Evolutionary conservation across 2,329 filamentous ascomycete genomes (phyloP), one percentile per base, ranked within the genome.

Genomic region (Sporothrix humicola): DNA sequence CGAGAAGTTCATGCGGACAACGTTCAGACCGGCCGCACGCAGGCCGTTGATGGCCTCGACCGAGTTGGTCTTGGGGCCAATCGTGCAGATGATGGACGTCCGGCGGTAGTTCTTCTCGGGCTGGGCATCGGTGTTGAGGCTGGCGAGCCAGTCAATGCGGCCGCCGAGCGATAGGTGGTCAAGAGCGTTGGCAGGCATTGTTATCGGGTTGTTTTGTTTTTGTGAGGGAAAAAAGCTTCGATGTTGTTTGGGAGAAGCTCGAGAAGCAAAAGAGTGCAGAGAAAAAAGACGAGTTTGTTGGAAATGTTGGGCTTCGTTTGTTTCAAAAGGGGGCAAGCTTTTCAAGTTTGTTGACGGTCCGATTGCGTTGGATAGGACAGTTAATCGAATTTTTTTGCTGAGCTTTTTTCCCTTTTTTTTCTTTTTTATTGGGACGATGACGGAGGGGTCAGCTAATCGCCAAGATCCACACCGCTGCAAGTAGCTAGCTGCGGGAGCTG

Each of bases 1-100:
- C 77, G 93, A 97, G 84, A 98, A 98, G 92, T 99, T 99, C 96
- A 99, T 99, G 86, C 96, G 95, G 79, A 98, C 96, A 78, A 99
- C 94, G 85, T 98, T 98, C 80, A 98, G 91, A 85, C 96, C 96
- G 77, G 92, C 92, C 81, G 88, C 89, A 83, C 95, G 93, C 80
- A 99, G 93, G 83, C 91, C 89, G 86, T 98, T 98, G 87, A 99
- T 97, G 84, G 94, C 95, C 87, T 98, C 93, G 74, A 95, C 92
- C 52, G 94, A 97, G 89, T 99, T 99, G 79, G 96, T 99, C 91
- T 98, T 99, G 82, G 96, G 96, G 76, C 96, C 96, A 82, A 99
- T 98, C 80, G 96, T 98, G 87, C 95, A 94, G 85, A 99, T 98
- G 87, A 99, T 99, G 81, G 95, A 97, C 76, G 95, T 97, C 79